Evolutionary conservation across 345 rosid genomes (phyloP), one percentile per base, ranked within the genome.

Genomic region (Corymbia maculata): DNA sequence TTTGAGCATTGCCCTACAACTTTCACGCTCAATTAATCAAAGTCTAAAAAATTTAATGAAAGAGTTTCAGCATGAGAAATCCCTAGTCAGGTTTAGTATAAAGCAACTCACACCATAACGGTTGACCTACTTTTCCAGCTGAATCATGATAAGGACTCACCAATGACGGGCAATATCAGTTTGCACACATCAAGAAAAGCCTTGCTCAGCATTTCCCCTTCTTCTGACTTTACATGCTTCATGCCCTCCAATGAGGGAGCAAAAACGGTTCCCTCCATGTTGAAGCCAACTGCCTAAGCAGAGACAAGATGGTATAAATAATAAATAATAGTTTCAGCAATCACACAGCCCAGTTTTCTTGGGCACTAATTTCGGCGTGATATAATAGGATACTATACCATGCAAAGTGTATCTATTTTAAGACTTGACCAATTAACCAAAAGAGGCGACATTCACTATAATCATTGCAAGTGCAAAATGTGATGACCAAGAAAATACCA

Each of bases 171-270:
- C 92, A 97, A 92, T 86, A 96, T 94, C 51, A 93, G 66, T 91
- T 95, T 97, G 97, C 99, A 96, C 88, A 96, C 96, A 30, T 96
- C 99, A 79, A 97, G 88, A 92, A 97, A 97, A 85, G 97, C 96
- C 89, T 95, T 97, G 75, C 98, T 90, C 87, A 95, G 95, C 94
- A 97, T 96, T 89, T 95, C 95, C 70, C 97, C 96, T 21, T 93
- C 90, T 44, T 92, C 95, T 61, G 98, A 86, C 89, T 93, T 96
- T 89, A 96, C 95, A 52, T 94, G 94, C 93, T 96, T 95, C 98
- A 97, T 97, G 89, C 96, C 97, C 92, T 96, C 97, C 90, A 97
- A 86, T 8, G 97, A 96, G 57, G 98, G 98, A 80, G 97, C 92
- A 88, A 97, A 97, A 88, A 94, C 92, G 11, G 97, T 94, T 91